Base-by-base conservation (phyloP, 768 basidiomycete genomes). In the Suillus discolor region DNA sequence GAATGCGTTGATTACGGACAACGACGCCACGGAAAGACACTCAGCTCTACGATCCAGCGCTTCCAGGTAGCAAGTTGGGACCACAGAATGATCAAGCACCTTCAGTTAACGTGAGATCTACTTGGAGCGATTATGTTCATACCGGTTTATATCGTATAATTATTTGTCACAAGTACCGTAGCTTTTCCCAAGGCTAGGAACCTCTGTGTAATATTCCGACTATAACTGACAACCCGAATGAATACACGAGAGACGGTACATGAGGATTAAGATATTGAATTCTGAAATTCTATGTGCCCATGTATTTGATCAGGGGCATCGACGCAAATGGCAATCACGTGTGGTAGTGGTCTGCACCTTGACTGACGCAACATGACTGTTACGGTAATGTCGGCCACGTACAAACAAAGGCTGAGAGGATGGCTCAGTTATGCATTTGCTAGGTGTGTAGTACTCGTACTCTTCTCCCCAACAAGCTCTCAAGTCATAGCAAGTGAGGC, bases 401-500 rank as follows among this genome's bases (percentile, higher is more conserved):
- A 70, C 66, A 36, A 55, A 16, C 74, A 67, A 60, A 80, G 79
- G 34, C 80, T 93, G 7, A 80, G 84, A 61, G 93, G 93, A 54
- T 94, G 93, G 93, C 80, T 93, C 65, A 89, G 88, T 68, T 94
- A 94, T 71, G 92, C 92, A 0, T 94, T 94, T 71, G 93, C 93
- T 0, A 92, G 92, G 92, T 89, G 67, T 55, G 38, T 64, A 0
- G 5, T 31, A 2, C 6, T 42, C 18, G 2, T 31, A 18, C 9
- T 12, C 7, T 42, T 6, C 2, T 12, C 49, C 4, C 1, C 6
- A 4, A 5, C 6, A 8, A 6, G 1, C 36, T 31, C 49, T 60
- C 23, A 49, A 66, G 51, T 12, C 25, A 16, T n/a, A 41, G 57
- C 25, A 71, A 92, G 90, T 75, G 90, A 93, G 74, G 90, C 91